phyloP scores from a whole-genome alignment of 2,329 filamentous ascomycete genomes.

The Fusarium hostae region DNA sequence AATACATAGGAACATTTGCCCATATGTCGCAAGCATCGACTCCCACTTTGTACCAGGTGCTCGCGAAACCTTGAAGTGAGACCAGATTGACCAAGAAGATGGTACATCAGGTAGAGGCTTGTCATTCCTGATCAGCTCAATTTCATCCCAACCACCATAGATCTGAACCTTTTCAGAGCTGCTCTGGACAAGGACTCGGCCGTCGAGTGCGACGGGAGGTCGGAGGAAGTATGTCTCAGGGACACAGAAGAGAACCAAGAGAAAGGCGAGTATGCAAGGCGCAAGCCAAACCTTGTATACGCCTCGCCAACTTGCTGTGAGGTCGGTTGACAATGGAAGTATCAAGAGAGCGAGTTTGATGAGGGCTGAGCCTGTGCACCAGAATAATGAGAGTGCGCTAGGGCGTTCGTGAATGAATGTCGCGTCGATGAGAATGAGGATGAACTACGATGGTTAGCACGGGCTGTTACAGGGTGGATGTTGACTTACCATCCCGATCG shows the following conservation, averaged over 20 bases:
- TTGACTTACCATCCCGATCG: constrained; percentile 13
- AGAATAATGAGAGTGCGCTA: constrained; percentile 20
- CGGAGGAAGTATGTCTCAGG: constrained; percentile 32
- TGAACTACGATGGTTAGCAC: background rate
- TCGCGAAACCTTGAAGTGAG: constrained; percentile 1
- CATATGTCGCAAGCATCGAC: constrained; percentile 20
- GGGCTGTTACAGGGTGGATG: fast-evolving
- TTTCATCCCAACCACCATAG: constrained; percentile 19
- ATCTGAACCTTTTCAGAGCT: constrained; percentile 21
- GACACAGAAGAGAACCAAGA: constrained; percentile 13
- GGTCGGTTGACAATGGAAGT: background rate
- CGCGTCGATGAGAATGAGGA: constrained; percentile 24
- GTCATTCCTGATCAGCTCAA: background rate
- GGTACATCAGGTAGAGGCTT: constrained; percentile 22
- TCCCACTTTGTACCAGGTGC: constrained; percentile 19
- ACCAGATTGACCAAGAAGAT: background rate
- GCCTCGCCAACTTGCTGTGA: background rate
- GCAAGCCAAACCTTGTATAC: constrained; percentile 22
- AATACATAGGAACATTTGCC: constrained; percentile 35
- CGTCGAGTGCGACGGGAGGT: constrained; percentile 29
- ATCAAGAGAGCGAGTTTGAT: constrained; percentile 19
- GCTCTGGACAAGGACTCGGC: constrained; percentile 9
- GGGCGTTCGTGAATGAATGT: constrained; percentile 37
- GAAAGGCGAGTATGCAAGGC: background rate
- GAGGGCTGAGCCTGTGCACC: constrained; percentile 8